Evolutionary conservation across 768 basidiomycete species (phyloP).

Genomic region (Mycena belliarum): DNA sequence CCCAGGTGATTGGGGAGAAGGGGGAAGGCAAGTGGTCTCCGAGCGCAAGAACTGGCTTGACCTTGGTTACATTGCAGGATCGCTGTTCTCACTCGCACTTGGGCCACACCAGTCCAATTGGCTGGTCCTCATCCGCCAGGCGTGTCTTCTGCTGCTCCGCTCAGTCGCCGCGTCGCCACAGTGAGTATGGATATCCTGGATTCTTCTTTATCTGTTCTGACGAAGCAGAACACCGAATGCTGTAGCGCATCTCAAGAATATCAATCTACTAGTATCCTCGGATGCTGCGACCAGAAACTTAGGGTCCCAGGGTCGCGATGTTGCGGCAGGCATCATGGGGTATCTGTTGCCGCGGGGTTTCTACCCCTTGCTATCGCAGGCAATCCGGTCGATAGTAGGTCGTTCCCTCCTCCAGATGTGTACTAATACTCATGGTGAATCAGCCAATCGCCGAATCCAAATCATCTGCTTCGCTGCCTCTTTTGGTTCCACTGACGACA

Average conservation of each 20-base stretch:
- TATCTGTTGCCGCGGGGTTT: constrained; percentile 51
- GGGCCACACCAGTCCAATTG: constrained; percentile 49
- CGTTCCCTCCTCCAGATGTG: background rate
- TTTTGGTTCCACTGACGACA: constrained; percentile 48
- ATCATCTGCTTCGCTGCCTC: constrained; percentile 49
- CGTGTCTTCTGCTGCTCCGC: constrained; percentile 48
- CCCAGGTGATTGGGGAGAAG: constrained; percentile 32
- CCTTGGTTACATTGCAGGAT: constrained; percentile 28
- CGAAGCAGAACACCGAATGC: constrained; percentile 49
- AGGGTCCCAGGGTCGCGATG: constrained; percentile 32
- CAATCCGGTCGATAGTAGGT: constrained; percentile 55
- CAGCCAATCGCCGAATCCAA: constrained; percentile 59
- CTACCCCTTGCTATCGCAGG: constrained; percentile 43
- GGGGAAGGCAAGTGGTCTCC: constrained; percentile 36
- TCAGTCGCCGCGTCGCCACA: constrained; percentile 49
- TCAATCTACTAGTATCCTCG: constrained; percentile 48
- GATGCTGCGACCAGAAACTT: constrained; percentile 25
- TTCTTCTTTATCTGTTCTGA: background rate
- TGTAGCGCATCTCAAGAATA: constrained; percentile 47
- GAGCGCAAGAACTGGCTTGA: background rate
- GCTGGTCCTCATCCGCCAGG: constrained; percentile 59
- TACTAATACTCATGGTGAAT: constrained; percentile 7
- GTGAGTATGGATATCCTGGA: constrained; percentile 39
- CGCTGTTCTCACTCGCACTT: constrained; percentile 39
- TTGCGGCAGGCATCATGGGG: constrained; percentile 36